Evolutionary conservation across 164 flowering plant species (phyloP).

Genomic region (Macadamia integrifolia): DNA sequence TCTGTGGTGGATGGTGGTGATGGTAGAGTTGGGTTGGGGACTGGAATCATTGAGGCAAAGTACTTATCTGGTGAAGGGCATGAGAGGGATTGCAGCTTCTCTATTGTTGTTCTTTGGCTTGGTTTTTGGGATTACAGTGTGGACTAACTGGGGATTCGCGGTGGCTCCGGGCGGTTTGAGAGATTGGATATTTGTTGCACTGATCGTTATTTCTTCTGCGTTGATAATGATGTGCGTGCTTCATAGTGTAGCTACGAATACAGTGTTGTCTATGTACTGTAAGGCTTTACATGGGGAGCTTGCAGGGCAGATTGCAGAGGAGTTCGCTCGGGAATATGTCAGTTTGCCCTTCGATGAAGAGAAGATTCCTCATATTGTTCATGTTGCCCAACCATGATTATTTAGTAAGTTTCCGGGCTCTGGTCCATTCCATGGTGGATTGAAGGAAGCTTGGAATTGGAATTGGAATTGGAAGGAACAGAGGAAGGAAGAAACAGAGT

Average conservation of each 20-base stretch:
- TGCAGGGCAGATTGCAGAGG: conserved; percentile 60
- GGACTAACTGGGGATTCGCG: conserved; percentile 11
- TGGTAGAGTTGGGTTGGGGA: conserved; percentile 60
- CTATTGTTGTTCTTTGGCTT: conserved; percentile 31
- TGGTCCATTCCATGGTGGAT: too few relatives aligned
- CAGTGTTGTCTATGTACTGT: conserved; percentile 67
- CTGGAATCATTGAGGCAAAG: conserved; percentile 46
- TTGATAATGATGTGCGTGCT: conserved; percentile 33
- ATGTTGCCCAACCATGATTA: conserved; percentile 27
- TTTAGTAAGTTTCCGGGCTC: background rate
- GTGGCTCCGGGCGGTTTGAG: conserved; percentile 11
- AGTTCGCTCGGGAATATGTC: conserved; percentile 62
- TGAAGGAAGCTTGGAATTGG: too few relatives aligned
- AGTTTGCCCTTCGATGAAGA: conserved; percentile 69
- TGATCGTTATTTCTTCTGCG: conserved; percentile 35
- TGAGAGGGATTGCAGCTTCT: conserved; percentile 31
- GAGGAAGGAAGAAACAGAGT: too few relatives aligned
- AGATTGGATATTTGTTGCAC: conserved; percentile 30
- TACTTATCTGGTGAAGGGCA: conserved; percentile 37
- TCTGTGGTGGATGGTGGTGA: conserved; percentile 28
- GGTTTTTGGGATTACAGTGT: conserved; percentile 16
- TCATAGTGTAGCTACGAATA: conserved; percentile 33
- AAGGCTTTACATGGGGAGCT: conserved; percentile 70
- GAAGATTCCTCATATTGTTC: conserved; percentile 63
- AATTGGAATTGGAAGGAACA: too few relatives aligned